Percentiles rank a stretch among this genome's conserved stretches.
phyloP scores from a whole-genome alignment of 225 moss, liverwort and hornwort genomes.

The Polytrichum commune region DNA sequence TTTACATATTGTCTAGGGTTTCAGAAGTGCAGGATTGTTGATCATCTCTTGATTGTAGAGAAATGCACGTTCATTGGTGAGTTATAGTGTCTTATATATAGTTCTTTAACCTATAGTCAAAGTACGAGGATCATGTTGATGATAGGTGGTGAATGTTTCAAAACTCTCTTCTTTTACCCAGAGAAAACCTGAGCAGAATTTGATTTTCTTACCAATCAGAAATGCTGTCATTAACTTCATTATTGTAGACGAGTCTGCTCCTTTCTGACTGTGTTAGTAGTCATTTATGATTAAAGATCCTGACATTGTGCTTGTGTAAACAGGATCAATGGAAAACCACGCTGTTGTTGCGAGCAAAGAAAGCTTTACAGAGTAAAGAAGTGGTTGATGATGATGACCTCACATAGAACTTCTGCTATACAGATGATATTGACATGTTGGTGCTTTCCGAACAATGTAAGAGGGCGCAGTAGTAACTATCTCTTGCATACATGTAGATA shows the following conservation, averaged over 20 bases:
- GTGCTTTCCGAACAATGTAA: slow-evolving; percentile 15
- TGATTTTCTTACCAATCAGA: no score
- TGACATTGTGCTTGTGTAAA: background rate
- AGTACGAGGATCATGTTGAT: no score
- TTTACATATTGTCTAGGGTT: background rate
- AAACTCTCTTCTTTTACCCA: no score
- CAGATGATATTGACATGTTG: slow-evolving; percentile 1
- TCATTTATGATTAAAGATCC: background rate
- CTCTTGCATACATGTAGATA: slow-evolving; percentile 25
- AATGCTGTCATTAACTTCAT: no score
- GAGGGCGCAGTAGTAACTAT: slow-evolving; percentile 15
- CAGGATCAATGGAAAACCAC: slow-evolving; percentile 99
- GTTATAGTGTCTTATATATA: no score
- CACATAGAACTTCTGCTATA: slow-evolving; percentile 26
- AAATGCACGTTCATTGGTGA: background rate
- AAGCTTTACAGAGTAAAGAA: slow-evolving; percentile 81
- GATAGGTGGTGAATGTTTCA: no score
- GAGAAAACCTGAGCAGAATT: no score
- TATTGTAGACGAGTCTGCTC: background rate
- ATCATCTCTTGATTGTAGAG: background rate
- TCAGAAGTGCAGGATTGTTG: background rate
- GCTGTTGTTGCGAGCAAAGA: slow-evolving; percentile 92
- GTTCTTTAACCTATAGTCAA: no score
- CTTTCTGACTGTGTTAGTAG: background rate
- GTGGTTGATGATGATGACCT: slow-evolving; percentile 61